Base-by-base conservation (phyloP, 2,329 filamentous ascomycete species). In the Coniella lustricola region DNA sequence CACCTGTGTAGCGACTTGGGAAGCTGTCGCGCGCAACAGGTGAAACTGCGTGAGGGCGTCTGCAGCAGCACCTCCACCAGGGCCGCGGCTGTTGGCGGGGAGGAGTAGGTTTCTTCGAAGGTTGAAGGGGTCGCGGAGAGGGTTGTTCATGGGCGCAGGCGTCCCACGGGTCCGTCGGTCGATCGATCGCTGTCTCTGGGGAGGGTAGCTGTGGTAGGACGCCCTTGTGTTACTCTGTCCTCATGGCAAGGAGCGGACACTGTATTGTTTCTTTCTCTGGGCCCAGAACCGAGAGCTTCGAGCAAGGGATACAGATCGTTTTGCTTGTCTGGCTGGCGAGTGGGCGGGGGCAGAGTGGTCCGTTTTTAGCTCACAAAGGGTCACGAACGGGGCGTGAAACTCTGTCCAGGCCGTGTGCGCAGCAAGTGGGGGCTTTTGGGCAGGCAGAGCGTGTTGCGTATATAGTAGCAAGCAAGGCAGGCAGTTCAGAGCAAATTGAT, bases 1-100 rank as follows among this genome's bases (percentile, higher is more conserved):
- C 39, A 54, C 49, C 50, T 50, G 61, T 46, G 64, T 62, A 49
- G 66, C 69, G 54, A 70, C 67, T 53, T 67, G 70, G 42, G 69
- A 67, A 49, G 73, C 72, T 44, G 73, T 71, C 21, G 66, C 64
- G 63, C 70, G 71, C 54, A 80, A 69, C 56, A 74, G 70, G 57
- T 69, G 71, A 57, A 70, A 33, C 40, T 53, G 51, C 35, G 51
- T 46, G 44, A 53, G 51, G 17, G 49, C 51, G 31, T 46, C 56
- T 36, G 64, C 59, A 22, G 62, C 51, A 52, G 5, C 25, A 29
- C 25, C 25, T 5, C 25, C 25, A 5, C 56, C 59, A 52, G 63
- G 64, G 52, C 62, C 63, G 51, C 67, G 56, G 54, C 67, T 64
- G 59, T 10, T 29, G 25, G 25, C 25, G 25, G 67, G 69, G 52